Evolutionary conservation across 169 alveolate species (phyloP).

Genomic region (Plasmodium relictum): DNA sequence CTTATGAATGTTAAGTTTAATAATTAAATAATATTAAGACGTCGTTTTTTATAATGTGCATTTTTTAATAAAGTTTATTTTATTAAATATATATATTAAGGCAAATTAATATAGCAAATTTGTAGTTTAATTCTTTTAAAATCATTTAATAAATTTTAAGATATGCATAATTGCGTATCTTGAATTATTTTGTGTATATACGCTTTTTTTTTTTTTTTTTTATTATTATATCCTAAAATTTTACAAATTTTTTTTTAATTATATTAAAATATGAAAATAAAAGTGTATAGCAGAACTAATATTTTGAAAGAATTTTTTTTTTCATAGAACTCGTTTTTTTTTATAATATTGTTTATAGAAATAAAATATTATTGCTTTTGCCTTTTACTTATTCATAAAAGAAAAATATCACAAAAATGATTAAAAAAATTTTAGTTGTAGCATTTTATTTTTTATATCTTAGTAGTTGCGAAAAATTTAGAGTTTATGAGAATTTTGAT

Average conservation of each 20-base stretch:
- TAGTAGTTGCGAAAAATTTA: conserved; percentile 21
- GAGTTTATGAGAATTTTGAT: conserved; percentile 6
- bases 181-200: conserved; percentile 22
- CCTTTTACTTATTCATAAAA: not conserved
- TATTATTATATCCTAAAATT: not conserved
- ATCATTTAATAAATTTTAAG: not conserved
- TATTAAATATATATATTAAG: not conserved
- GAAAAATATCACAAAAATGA: conserved; percentile 4
- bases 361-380: not conserved
- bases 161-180: conserved; percentile 6
- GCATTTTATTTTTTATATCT: conserved; percentile 14
- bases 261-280: not conserved
- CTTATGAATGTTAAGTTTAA: too few species aligned
- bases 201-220: conserved; percentile 12
- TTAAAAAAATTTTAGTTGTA: conserved; percentile 8
- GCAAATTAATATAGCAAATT: not conserved
- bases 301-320: not conserved
- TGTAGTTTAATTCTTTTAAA: not conserved
- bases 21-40: too few species aligned
- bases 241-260: not conserved
- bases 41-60: too few species aligned
- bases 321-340: not conserved
- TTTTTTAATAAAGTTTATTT: not conserved
- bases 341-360: not conserved
- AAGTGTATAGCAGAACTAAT: not conserved